Conservation (phyloP, 2,329 filamentous ascomycete genomes). For the Venturia aucupariae region DNA sequence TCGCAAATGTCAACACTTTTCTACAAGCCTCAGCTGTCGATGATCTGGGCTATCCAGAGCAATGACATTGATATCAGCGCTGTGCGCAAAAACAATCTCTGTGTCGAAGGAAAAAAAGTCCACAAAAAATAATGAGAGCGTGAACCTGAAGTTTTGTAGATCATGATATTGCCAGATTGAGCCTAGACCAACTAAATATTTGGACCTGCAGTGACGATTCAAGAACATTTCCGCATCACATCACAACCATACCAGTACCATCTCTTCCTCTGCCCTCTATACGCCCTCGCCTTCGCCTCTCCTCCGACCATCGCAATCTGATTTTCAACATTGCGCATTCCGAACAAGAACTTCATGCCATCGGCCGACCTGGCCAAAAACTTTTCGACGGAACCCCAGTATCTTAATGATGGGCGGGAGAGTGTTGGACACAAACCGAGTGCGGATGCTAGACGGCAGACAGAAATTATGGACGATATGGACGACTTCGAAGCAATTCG, state of each 20-base stretch:
- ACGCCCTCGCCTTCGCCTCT: background rate
- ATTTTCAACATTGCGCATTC: background rate
- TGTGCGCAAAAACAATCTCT: too few relatives aligned
- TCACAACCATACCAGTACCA: background rate
- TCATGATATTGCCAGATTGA: background rate
- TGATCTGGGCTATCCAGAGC: too few relatives aligned
- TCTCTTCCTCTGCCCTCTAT: background rate
- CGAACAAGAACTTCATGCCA: slow-evolving; percentile 3
- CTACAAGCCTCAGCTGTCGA: too few relatives aligned
- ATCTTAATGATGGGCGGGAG: slow-evolving; percentile 6
- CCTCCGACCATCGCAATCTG: background rate
- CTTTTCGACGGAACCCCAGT: background rate
- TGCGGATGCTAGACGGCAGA: slow-evolving; percentile 13
- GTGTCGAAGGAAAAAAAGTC: background rate
- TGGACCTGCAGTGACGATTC: background rate
- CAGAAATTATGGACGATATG: slow-evolving; percentile 13
- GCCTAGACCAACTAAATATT: slow-evolving; percentile 2
- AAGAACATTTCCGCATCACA: background rate
- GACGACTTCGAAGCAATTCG: slow-evolving; percentile 34
- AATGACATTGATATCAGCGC: too few relatives aligned
- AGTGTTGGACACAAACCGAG: background rate
- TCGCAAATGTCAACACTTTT: background rate
- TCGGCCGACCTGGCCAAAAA: slow-evolving; percentile 7
- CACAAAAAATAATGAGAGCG: background rate
- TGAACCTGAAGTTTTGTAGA: background rate